Percentiles rank a stretch among this genome's conserved stretches.
Conservation (phyloP, 306 rosid species). For the Begonia peltatifolia region DNA sequence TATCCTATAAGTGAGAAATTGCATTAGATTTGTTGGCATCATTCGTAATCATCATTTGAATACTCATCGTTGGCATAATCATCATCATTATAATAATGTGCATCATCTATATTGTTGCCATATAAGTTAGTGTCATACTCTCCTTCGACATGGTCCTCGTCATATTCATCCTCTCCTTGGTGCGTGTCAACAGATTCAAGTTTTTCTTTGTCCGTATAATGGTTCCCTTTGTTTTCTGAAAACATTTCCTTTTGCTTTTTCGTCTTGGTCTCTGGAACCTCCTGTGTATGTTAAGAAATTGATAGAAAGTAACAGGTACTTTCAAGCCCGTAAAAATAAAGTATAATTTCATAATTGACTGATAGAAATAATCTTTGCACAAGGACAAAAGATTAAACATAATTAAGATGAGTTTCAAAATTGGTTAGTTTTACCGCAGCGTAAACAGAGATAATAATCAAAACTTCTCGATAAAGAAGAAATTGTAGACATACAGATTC, state of each 20-base stretch:
- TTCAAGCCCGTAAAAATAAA: background rate
- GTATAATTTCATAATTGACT: too few species aligned
- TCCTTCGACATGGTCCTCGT: slow-evolving; percentile 4
- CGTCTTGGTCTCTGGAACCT: slow-evolving; percentile 1
- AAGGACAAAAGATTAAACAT: background rate
- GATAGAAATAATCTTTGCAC: too few species aligned
- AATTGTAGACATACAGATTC: slow-evolving; percentile 7
- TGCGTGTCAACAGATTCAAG: slow-evolving; percentile 2
- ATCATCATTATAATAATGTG: slow-evolving; percentile 2
- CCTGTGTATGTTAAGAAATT: background rate
- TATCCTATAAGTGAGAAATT: too few species aligned
- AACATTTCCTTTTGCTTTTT: slow-evolving; percentile 2
- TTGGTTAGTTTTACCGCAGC: background rate
- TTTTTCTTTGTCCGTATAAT: background rate
- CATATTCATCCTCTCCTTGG: background rate
- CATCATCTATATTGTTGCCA: slow-evolving; percentile 9
- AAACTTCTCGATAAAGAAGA: background rate
- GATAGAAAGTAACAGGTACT: background rate
- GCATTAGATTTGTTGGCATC: background rate
- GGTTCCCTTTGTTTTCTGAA: background rate
- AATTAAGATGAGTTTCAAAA: background rate
- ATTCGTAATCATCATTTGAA: slow-evolving; percentile 8
- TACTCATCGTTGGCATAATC: background rate
- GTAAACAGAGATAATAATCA: background rate
- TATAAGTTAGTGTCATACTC: slow-evolving; percentile 5